phyloP scores from a whole-genome alignment of 495 filamentous ascomycete species.

The Collariella sp. region DNA sequence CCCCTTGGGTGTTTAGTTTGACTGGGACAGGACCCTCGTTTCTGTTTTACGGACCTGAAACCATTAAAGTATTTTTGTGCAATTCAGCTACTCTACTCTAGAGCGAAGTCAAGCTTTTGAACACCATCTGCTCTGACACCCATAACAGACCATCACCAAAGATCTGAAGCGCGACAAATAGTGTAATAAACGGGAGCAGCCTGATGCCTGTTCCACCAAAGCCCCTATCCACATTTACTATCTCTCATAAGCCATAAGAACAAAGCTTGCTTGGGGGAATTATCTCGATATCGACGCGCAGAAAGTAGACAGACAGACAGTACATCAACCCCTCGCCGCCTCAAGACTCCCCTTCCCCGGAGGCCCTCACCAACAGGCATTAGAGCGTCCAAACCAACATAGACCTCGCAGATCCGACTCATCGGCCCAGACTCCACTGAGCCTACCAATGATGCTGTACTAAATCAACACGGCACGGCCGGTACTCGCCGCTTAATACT shows the following conservation, averaged over 20 bases:
- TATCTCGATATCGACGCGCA: slow-evolving; percentile 1
- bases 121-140: too few relatives aligned
- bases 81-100: too few relatives aligned
- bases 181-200: not conserved
- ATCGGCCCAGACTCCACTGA: not conserved
- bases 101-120: too few relatives aligned
- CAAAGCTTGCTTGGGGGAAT: slow-evolving; percentile 3
- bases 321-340: not conserved
- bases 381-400: not conserved
- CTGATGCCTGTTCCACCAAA: not conserved
- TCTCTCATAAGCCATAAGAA: slow-evolving; percentile 7
- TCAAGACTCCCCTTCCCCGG: not conserved
- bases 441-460: slow-evolving; percentile 1
- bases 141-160: too few relatives aligned
- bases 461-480: not conserved
- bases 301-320: not conserved
- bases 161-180: too few relatives aligned
- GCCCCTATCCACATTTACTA: slow-evolving; percentile 10
- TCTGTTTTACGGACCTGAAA: too few relatives aligned
- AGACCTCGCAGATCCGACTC: not conserved
- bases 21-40: too few relatives aligned
- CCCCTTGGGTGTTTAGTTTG: too few relatives aligned
- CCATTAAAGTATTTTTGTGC: too few relatives aligned
- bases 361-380: not conserved
- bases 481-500: slow-evolving; percentile 52